Conservation (phyloP, 305 asterid genomes). For the Fraxinus paxiana region DNA sequence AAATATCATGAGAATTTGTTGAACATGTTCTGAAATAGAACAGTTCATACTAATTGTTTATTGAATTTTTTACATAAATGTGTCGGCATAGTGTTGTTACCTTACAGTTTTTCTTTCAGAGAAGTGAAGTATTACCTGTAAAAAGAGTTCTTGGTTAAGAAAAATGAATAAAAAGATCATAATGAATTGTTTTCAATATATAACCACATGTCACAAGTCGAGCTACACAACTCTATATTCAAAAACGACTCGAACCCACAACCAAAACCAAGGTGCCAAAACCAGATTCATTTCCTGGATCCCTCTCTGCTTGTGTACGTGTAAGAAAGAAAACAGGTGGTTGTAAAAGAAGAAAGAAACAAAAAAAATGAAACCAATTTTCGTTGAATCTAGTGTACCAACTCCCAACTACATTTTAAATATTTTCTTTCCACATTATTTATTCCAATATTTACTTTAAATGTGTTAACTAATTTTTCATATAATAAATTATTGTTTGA, state of each 20-base stretch:
- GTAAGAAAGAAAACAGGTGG: slow-evolving; percentile 1
- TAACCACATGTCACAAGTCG: not conserved
- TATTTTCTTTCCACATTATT: not conserved
- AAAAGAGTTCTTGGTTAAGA: not conserved
- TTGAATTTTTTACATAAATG: not conserved
- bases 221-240: not conserved
- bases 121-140: not conserved
- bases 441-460: not conserved
- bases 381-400: slow-evolving; percentile 27
- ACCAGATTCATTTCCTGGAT: not conserved
- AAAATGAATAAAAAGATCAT: not conserved
- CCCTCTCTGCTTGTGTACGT: not conserved
- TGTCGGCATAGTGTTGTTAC: not conserved
- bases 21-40: not conserved
- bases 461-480: not conserved
- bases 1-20: not conserved
- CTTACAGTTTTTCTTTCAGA: not conserved
- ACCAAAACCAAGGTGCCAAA: not conserved
- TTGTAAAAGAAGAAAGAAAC: slow-evolving; percentile 21
- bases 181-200: not conserved
- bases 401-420: slow-evolving; percentile 21
- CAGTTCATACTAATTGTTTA: not conserved
- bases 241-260: not conserved
- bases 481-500: not conserved
- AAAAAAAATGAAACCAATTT: slow-evolving; percentile 16